Base-by-base conservation (phyloP, 495 filamentous ascomycete species). In the Penicillium angulare region DNA sequence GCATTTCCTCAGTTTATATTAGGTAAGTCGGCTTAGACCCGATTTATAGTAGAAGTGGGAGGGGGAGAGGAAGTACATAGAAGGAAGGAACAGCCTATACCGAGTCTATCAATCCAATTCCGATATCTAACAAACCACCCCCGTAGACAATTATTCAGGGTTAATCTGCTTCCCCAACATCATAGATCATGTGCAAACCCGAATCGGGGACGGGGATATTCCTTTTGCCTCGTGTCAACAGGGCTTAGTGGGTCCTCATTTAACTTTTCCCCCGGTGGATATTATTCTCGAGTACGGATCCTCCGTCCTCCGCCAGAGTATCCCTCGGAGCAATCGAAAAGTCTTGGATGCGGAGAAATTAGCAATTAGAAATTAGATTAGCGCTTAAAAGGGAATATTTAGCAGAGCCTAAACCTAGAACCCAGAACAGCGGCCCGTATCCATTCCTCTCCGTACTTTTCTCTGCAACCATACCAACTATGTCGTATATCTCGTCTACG, bases 1-100 rank as follows among this genome's bases (percentile, higher is more conserved):
- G 61, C 61, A 64, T 64, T 64, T 52, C 24, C 27, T 49, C 18
- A 50, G 43, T 61, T 60, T 41, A 21, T 44, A 51, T 61, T 64
- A 61, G 57, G 61, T 64, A 64, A 60, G 44, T 52, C 50, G 56
- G 52, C 35, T 46, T 32, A 50, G 51, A 42, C 42, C 51, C 51
- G 44, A 51, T 10, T 22, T 12, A 29, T 38, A 27, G 10, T 26
- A 26, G 21, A 21, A 32, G 13, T n/a, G 12, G 10, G 26, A 15
- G 27, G 13, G 33, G 5, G 15, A 22, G n/a, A 36, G n/a, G 27
- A 7, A 7, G n/a, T 6, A 0, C 32, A 8, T 8, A 24, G 13
- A 42, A 18, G n/a, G 15, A n/a, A 32, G 17, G 17, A 35, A 35
- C 13, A 3, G n/a, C 8, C 3, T 16, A 15, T 35, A 35, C 33